Percentiles rank a stretch among this genome's conserved stretches.
Evolutionary conservation across 768 basidiomycete species (phyloP).

Genomic region (Lentinula sp.): DNA sequence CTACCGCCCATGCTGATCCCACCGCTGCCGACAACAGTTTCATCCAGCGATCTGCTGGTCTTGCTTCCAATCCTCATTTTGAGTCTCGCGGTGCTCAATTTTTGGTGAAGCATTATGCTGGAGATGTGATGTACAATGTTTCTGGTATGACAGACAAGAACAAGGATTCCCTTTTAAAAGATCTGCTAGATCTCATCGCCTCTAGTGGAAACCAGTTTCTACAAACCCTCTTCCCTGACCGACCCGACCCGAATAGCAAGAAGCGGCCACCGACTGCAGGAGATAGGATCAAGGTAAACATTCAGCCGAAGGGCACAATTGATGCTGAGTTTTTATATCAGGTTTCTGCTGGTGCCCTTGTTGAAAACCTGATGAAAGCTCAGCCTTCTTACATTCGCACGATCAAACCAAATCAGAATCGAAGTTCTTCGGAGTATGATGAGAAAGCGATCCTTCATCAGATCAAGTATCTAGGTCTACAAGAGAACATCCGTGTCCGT

Average conservation of each 20-base stretch:
- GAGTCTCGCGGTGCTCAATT: constrained; percentile 93
- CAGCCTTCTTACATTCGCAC: constrained; percentile 98
- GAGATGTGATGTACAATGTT: constrained; percentile 98
- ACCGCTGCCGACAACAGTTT: constrained; percentile 95
- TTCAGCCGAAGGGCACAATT: background rate
- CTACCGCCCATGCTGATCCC: constrained; percentile 97
- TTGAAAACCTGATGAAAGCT: constrained; percentile 95
- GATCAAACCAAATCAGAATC: constrained; percentile 98
- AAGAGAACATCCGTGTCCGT: constrained; percentile 97
- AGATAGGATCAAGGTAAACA: constrained; percentile 87
- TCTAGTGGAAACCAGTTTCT: constrained; percentile 80
- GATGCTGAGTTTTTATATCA: constrained; percentile 18
- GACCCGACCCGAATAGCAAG: constrained; percentile 94
- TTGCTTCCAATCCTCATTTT: constrained; percentile 88
- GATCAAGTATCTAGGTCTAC: constrained; percentile 97
- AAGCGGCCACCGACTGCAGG: constrained; percentile 97
- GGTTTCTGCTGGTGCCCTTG: constrained; percentile 92
- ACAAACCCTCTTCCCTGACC: constrained; percentile 85
- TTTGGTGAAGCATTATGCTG: constrained; percentile 94
- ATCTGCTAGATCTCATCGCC: constrained; percentile 84
- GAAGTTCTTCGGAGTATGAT: constrained; percentile 89
- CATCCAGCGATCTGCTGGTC: constrained; percentile 78
- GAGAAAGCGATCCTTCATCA: constrained; percentile 94
- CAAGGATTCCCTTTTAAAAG: constrained; percentile 95
- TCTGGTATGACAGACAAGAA: constrained; percentile 99